phyloP scores from a whole-genome alignment of 1,284 basidiomycete genomes.

The Fomitopsis pinicola region DNA sequence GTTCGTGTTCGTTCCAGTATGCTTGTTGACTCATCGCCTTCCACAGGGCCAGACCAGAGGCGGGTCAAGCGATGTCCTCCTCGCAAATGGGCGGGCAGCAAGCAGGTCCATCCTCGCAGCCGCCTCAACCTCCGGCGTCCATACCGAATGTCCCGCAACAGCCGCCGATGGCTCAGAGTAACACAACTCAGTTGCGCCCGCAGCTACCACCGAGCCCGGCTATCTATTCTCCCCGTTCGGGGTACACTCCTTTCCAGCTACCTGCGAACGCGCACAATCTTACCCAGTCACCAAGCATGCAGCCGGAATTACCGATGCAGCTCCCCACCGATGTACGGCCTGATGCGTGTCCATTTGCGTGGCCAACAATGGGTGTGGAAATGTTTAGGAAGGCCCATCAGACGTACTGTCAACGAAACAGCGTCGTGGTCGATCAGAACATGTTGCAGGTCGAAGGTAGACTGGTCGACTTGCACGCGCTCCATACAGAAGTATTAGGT shows the following conservation, averaged over 20 bases:
- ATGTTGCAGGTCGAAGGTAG: slow-evolving; percentile 45
- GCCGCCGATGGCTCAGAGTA: slow-evolving; percentile 10
- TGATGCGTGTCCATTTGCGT: not conserved
- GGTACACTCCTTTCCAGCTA: slow-evolving; percentile 11
- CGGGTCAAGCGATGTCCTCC: not conserved
- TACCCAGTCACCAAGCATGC: slow-evolving; percentile 8
- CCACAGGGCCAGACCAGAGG: not conserved
- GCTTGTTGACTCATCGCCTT: not conserved
- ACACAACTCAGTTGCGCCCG: slow-evolving; percentile 15
- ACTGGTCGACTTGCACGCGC: slow-evolving; percentile 48
- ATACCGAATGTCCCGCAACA: slow-evolving; percentile 5
- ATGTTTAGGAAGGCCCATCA: slow-evolving; percentile 48
- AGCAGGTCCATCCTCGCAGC: slow-evolving; percentile 4
- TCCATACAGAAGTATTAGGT: slow-evolving; percentile 54
- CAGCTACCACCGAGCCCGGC: slow-evolving; percentile 11
- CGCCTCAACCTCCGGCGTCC: slow-evolving; percentile 9
- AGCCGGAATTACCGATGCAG: slow-evolving; percentile 2
- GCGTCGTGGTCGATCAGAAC: slow-evolving; percentile 35
- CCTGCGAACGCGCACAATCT: slow-evolving; percentile 3
- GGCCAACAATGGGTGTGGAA: slow-evolving; percentile 29
- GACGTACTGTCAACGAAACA: slow-evolving; percentile 40
- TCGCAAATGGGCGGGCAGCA: slow-evolving; percentile 7
- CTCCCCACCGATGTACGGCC: not conserved
- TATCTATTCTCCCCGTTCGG: slow-evolving; percentile 7
- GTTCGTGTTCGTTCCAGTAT: not conserved